Percentiles rank a stretch among this genome's conserved stretches.
Conservation (phyloP, 2,329 filamentous ascomycete species). For the Capronia coronata region DNA sequence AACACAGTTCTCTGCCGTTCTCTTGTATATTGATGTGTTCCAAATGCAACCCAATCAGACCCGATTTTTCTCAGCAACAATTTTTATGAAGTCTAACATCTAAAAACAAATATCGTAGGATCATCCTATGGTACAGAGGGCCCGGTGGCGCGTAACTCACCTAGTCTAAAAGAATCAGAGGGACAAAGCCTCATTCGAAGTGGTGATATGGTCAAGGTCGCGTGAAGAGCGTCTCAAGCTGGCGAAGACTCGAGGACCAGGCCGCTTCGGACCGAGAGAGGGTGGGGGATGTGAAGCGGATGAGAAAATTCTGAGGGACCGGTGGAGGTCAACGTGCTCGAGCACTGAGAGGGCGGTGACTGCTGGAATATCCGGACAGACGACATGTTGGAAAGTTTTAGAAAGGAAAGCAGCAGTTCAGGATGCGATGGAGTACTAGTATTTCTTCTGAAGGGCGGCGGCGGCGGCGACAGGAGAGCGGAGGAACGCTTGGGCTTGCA, state of each 20-base stretch:
- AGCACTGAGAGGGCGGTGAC: background rate
- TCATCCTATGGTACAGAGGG: constrained; percentile 34
- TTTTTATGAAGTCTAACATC: constrained; percentile 47
- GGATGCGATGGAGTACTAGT: background rate
- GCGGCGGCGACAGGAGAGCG: background rate
- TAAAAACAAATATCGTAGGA: constrained; percentile 36
- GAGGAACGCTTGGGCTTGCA: background rate
- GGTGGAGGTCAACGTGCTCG: background rate
- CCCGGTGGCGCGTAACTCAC: constrained; percentile 4
- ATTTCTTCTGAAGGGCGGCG: background rate
- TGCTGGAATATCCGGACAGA: constrained; percentile 1
- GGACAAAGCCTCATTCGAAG: background rate
- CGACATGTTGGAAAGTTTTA: constrained; percentile 15
- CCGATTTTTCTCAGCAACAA: constrained; percentile 25
- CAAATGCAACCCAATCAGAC: constrained; percentile 15
- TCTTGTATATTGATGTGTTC: background rate
- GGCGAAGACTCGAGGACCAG: constrained; percentile 9
- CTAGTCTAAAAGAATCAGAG: constrained; percentile 5
- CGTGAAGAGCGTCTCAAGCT: background rate
- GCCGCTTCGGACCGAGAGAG: constrained; percentile 9
- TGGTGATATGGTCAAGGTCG: background rate
- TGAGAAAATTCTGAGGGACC: background rate
- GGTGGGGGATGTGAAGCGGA: constrained; percentile 7
- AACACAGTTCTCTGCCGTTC: background rate
- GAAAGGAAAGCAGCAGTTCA: constrained; percentile 5